These are phyloP conservation scores for Exophiala viscosa DNA, from an alignment of 2,329 filamentous ascomycete genomes.

Conservation along the genomic window DNA sequence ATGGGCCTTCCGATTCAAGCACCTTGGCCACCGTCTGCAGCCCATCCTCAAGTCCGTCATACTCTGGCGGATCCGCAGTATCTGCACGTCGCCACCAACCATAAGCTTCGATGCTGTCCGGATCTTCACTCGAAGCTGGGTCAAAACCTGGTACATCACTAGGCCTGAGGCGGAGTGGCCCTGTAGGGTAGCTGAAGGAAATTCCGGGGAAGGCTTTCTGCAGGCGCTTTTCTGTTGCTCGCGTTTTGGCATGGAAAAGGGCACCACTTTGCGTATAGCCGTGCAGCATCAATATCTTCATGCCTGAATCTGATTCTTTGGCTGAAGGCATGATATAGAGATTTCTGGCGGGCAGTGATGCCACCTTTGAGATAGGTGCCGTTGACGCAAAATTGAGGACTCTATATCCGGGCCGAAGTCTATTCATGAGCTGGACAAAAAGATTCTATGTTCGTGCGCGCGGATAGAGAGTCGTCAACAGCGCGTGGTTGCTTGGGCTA, in stretches of 20 bases:
- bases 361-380: background rate
- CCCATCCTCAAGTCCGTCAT: slow-evolving; percentile 67
- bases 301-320: slow-evolving; percentile 4
- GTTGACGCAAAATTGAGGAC: background rate
- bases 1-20: slow-evolving; percentile 61
- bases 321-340: slow-evolving; percentile 18
- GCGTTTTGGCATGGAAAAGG: slow-evolving; percentile 82
- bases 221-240: slow-evolving; percentile 77
- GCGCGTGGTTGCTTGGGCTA: background rate
- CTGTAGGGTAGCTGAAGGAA: slow-evolving; percentile 65
- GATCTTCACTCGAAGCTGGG: slow-evolving; percentile 41
- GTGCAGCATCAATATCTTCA: slow-evolving; percentile 74
- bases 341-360: background rate
- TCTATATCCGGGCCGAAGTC: background rate
- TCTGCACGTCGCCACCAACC: slow-evolving; percentile 73
- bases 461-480: background rate
- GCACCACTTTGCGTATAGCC: slow-evolving; percentile 88
- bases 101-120: slow-evolving; percentile 63
- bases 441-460: background rate
- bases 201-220: slow-evolving; percentile 66
- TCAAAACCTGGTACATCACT: slow-evolving; percentile 68
- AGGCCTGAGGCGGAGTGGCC: slow-evolving; percentile 59
- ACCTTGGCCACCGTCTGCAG: slow-evolving; percentile 60
- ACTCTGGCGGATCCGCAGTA: slow-evolving; percentile 61
- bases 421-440: slow-evolving; percentile 5